Evolutionary conservation across 441 rosid species (phyloP), one percentile per base, ranked within the genome.

Genomic region (Corymbia calophylla): DNA sequence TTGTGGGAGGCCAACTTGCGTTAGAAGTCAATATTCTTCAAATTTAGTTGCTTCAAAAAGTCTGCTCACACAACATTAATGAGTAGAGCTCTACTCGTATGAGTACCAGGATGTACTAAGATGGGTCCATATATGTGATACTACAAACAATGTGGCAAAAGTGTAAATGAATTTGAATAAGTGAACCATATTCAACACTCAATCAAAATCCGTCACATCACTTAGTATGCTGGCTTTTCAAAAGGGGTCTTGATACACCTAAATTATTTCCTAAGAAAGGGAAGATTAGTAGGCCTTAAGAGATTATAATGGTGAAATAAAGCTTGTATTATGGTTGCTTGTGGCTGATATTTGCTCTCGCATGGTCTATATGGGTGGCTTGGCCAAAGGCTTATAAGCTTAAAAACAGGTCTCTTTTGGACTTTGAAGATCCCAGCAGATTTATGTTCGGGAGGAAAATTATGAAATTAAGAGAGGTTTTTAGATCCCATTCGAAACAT

Each of bases 71-170:
- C 64, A 58, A 58, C 15, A 58, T 58, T 25, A 13, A 9, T 25
- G 64, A 25, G 64, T 25, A 58, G 64, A 58, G 25, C 64, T 58
- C 62, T 58, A 58, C 29, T 58, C 10, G 29, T 58, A 58, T 58
- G 62, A 23, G 0, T 10, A 58, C 29, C 6, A 0, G 62, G 29
- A 58, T 4, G 62, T 23, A 58, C n/a, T 25, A 25, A 25, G n/a
- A 58, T 4, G 25, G 64, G 11, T 25, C 64, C 64, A 58, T 58
- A 9, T 14, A 58, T 23, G 23, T 58, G 62, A 25, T 25, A 58
- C 7, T 0, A n/a, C 11, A 58, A 0, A 58, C 3, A 0, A 58
- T 10, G 64, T 3, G 6, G 64, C n/a, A 58, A 58, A 58, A 58
- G 64, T 58, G 14, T 25, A 58, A 58, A 58, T 0, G 14, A 58